Conservation (phyloP, 108 stramenopile species). For the Cyclotella atomus region DNA sequence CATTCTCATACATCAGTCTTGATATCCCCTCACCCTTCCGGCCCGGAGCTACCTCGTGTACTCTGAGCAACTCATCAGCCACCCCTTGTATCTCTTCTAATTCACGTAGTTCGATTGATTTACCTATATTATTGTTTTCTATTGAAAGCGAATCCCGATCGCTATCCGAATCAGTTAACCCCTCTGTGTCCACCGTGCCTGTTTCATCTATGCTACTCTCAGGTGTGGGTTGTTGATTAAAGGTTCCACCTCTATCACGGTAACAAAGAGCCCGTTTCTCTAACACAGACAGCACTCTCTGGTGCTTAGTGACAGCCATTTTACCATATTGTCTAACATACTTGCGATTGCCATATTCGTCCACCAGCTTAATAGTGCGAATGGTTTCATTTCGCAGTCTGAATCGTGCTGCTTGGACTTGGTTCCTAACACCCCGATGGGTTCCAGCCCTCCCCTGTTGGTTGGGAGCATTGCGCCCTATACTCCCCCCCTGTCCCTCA, state of each 20-base stretch:
- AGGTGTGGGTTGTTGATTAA: not conserved
- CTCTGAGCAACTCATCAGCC: not conserved
- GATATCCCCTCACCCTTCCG: not conserved
- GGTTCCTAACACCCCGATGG: not conserved
- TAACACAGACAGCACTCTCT: not conserved
- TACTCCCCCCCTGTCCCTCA: not conserved
- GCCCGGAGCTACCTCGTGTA: not conserved
- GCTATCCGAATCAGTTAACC: not conserved
- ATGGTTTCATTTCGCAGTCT: not conserved
- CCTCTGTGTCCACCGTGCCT: not conserved
- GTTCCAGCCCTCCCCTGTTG: too few relatives aligned
- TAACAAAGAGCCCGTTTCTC: not conserved
- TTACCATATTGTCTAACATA: not conserved
- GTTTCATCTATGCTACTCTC: not conserved
- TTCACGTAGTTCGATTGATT: not conserved
- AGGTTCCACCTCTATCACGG: not conserved
- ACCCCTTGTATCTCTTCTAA: not conserved
- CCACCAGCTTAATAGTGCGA: not conserved
- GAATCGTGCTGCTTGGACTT: not conserved
- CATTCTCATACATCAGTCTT: not conserved
- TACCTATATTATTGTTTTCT: not conserved
- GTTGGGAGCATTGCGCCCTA: not conserved
- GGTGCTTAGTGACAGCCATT: not conserved
- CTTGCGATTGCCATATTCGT: not conserved
- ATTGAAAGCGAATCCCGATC: too few relatives aligned